Evolutionary conservation across 129 eudicot species (phyloP).

Genomic region (Cynara cardunculus): DNA sequence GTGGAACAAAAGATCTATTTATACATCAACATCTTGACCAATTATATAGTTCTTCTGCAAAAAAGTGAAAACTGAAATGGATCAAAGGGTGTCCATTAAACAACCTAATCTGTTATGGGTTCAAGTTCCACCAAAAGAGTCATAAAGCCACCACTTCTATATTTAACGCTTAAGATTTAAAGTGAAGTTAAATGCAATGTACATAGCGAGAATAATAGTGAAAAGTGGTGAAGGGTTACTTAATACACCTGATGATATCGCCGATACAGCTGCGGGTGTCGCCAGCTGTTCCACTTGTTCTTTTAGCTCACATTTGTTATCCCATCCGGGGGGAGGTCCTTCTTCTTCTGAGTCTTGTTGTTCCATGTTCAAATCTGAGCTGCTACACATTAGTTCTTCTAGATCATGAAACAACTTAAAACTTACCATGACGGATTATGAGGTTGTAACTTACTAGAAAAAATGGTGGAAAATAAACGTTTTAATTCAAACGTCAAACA

Average conservation of each 20-base stretch:
- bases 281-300: conserved; percentile 10
- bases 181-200: neutral
- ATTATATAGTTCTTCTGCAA: neutral
- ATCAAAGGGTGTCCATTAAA: neutral
- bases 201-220: neutral
- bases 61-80: neutral
- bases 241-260: conserved; percentile 18
- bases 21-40: neutral
- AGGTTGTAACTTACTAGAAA: neutral
- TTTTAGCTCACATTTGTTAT: conserved; percentile 19
- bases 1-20: too few relatives aligned
- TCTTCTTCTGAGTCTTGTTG: conserved; percentile 31
- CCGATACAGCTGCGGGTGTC: conserved; percentile 5
- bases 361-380: conserved; percentile 39
- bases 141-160: neutral
- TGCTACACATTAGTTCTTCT: conserved; percentile 5
- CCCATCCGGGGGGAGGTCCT: conserved; percentile 54
- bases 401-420: neutral
- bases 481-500: neutral
- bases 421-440: neutral
- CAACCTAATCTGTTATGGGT: neutral
- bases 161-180: neutral
- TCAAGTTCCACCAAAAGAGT: neutral
- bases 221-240: neutral
- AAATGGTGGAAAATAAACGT: neutral